A percentile compares a stretch with the other conserved stretches of the same genome.
phyloP scores from a whole-genome alignment of 495 filamentous ascomycete genomes.

The Aspergillus homomorphus region DNA sequence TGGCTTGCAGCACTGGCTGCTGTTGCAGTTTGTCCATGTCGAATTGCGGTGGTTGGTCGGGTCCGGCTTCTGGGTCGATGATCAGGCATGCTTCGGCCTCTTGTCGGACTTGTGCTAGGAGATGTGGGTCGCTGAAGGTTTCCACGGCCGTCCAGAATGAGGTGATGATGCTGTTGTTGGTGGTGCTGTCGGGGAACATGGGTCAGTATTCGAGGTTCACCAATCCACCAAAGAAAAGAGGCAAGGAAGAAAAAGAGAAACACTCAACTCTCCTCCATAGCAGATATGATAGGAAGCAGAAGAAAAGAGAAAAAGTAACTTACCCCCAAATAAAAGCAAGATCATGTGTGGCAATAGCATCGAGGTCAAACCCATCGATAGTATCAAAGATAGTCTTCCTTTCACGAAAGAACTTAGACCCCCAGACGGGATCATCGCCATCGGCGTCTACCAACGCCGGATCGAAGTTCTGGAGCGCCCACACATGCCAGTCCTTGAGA shows the following conservation, averaged over 20 bases:
- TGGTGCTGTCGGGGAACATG: background rate
- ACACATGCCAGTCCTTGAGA: background rate
- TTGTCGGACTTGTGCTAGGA: background rate
- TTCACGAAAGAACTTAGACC: slow-evolving; percentile 1
- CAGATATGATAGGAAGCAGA: no score
- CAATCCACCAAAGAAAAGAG: no score
- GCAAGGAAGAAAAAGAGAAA: no score
- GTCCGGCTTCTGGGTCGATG: background rate
- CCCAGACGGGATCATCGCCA: background rate
- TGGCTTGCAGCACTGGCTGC: background rate
- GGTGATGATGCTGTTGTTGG: background rate
- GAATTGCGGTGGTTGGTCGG: background rate
- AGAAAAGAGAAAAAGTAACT: background rate
- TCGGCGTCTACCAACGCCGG: background rate
- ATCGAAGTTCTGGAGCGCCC: slow-evolving; percentile 1
- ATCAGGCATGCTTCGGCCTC: background rate
- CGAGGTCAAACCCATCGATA: background rate
- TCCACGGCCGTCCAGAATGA: background rate
- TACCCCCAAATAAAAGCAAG: background rate
- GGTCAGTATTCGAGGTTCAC: no score
- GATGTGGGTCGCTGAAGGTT: background rate
- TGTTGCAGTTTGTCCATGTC: background rate
- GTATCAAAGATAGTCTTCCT: background rate
- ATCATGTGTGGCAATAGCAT: background rate
- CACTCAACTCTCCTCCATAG: no score